Conservation (phyloP, 2,329 filamentous ascomycete genomes). For the Lachnellula occidentalis region DNA sequence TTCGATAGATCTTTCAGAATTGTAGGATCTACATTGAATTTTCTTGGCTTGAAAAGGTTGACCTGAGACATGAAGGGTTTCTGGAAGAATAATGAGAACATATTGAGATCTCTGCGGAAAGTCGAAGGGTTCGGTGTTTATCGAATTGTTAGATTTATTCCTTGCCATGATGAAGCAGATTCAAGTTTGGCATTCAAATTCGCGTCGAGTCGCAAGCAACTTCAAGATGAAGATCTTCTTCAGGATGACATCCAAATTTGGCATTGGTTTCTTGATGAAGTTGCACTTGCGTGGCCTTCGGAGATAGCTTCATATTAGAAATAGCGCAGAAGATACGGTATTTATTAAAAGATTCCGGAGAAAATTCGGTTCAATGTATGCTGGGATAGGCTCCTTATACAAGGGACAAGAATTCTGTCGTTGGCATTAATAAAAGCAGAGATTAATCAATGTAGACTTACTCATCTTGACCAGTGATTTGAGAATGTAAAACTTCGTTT, state of each 20-base stretch:
- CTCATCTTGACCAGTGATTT: background rate
- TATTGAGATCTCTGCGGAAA: too few relatives aligned
- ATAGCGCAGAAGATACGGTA: conserved; percentile 5
- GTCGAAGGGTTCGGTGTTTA: background rate
- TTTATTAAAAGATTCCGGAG: background rate
- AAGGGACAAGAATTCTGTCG: background rate
- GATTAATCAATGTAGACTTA: too few relatives aligned
- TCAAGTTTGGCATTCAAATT: too few relatives aligned
- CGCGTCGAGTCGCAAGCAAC: background rate
- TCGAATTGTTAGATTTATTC: background rate
- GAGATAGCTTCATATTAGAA: conserved; percentile 4
- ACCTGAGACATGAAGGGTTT: background rate
- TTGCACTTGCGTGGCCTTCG: conserved; percentile 7
- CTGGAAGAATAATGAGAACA: background rate
- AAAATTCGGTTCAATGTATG: background rate
- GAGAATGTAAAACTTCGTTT: background rate
- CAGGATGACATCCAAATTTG: background rate
- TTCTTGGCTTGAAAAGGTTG: conserved; percentile 1
- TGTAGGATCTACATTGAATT: conserved; percentile 9
- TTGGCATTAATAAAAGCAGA: too few relatives aligned
- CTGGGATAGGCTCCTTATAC: background rate
- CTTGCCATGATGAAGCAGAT: background rate
- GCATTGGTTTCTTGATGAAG: background rate
- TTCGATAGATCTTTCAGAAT: conserved; percentile 6
- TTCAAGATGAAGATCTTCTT: background rate